Evolutionary conservation across 306 rosid species (phyloP).

Genomic region (barrel medic (Medicago truncatula)): MtrunA17r5.0-ANR NC_053044.1:38458501-38459000

Average conservation of each 20-base stretch:
- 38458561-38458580: slow-evolving; percentile 1
- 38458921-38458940: slow-evolving; percentile 94
- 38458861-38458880: slow-evolving; percentile 94
- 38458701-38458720: not conserved
- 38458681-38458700: slow-evolving; percentile 10
- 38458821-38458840: slow-evolving; percentile 91
- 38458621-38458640: slow-evolving; percentile 25
- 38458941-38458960: slow-evolving; percentile 98
- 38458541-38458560: slow-evolving; percentile 15
- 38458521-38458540: slow-evolving; percentile 21
- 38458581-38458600: slow-evolving; percentile 26
- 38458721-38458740: slow-evolving; percentile 27
- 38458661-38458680: slow-evolving; percentile 19
- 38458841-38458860: slow-evolving; percentile 99
- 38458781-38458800: slow-evolving; percentile 91
- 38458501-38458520: not conserved
- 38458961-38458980: slow-evolving; percentile 78
- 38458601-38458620: slow-evolving; percentile 26
- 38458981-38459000: slow-evolving; percentile 53
- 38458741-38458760: slow-evolving; percentile 29
- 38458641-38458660: slow-evolving; percentile 24
- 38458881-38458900: slow-evolving; percentile 85
- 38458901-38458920: slow-evolving; percentile 95
- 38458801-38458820: slow-evolving; percentile 98
- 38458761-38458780: slow-evolving; percentile 93